Percentiles rank a stretch among this genome's conserved stretches.
Conservation (phyloP, 768 basidiomycete genomes). For the Boletellus ananas region DNA sequence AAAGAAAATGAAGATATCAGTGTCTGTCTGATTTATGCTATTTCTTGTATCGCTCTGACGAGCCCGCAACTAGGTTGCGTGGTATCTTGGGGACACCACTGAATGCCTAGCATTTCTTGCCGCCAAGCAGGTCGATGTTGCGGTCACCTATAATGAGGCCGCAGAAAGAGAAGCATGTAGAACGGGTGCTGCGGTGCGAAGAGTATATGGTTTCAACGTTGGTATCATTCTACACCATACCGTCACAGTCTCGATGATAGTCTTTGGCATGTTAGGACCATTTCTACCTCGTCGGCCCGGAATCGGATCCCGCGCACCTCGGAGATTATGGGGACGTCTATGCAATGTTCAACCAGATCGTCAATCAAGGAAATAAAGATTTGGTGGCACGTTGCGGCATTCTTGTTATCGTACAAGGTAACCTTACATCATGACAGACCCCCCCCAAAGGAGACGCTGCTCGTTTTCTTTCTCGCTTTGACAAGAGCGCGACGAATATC, state of each 20-base stretch:
- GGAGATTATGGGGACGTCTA: slow-evolving; percentile 32
- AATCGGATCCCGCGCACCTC: slow-evolving; percentile 43
- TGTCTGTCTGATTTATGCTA: slow-evolving; percentile 30
- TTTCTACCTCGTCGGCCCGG: slow-evolving; percentile 48
- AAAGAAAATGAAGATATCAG: slow-evolving; percentile 25
- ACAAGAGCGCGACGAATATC: slow-evolving; percentile 59
- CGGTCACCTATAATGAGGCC: slow-evolving; percentile 50
- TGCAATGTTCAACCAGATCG: slow-evolving; percentile 47
- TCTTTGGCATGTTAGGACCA: slow-evolving; percentile 38
- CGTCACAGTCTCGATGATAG: background rate
- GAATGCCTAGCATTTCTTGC: slow-evolving; percentile 43
- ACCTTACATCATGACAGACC: slow-evolving; percentile 10
- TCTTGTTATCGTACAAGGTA: background rate
- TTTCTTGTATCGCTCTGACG: background rate
- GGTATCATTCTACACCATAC: slow-evolving; percentile 9
- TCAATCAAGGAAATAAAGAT: slow-evolving; percentile 42
- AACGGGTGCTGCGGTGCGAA: slow-evolving; percentile 30
- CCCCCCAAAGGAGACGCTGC: slow-evolving; percentile 34
- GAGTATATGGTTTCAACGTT: slow-evolving; percentile 46
- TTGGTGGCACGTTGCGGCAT: slow-evolving; percentile 28
- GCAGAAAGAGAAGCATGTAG: slow-evolving; percentile 40
- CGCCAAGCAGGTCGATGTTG: slow-evolving; percentile 43
- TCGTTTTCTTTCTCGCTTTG: slow-evolving; percentile 53
- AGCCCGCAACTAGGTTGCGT: slow-evolving; percentile 39
- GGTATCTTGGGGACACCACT: slow-evolving; percentile 57